Conservation (phyloP, 257 asterid species). For the Rehmannia glutinosa region DNA sequence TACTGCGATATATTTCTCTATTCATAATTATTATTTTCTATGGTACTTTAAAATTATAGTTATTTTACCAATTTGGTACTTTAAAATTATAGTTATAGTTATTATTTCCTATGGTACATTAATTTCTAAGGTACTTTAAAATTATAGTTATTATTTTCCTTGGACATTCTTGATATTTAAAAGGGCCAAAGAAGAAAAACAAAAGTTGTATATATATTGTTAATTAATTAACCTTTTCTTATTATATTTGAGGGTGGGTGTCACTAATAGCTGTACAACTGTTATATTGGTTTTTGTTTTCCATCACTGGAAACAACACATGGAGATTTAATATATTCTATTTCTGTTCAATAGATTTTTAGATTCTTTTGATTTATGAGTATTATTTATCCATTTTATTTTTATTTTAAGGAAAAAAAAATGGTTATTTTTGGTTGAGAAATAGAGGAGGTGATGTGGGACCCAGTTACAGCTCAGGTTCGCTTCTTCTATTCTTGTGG, state of each 20-base stretch:
- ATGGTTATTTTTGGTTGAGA: background rate
- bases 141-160: no score
- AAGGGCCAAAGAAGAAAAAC: no score
- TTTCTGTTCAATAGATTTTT: slow-evolving; percentile 7
- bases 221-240: background rate
- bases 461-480: slow-evolving; percentile 23
- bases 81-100: no score
- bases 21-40: no score
- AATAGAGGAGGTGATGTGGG: slow-evolving; percentile 20
- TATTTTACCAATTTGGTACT: no score
- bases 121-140: no score
- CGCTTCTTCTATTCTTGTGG: slow-evolving; percentile 10
- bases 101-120: no score
- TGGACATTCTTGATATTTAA: no score
- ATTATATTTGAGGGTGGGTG: background rate
- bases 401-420: no score
- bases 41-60: no score
- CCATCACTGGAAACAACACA: slow-evolving; percentile 23
- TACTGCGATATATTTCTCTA: no score
- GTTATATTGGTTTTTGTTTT: slow-evolving; percentile 12
- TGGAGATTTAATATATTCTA: slow-evolving; percentile 20
- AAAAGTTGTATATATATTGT: background rate
- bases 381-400: background rate
- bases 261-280: slow-evolving; percentile 6
- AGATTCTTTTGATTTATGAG: background rate